phyloP scores from a whole-genome alignment of 352 stramenopile species.

The Pythium inflatum region DNA sequence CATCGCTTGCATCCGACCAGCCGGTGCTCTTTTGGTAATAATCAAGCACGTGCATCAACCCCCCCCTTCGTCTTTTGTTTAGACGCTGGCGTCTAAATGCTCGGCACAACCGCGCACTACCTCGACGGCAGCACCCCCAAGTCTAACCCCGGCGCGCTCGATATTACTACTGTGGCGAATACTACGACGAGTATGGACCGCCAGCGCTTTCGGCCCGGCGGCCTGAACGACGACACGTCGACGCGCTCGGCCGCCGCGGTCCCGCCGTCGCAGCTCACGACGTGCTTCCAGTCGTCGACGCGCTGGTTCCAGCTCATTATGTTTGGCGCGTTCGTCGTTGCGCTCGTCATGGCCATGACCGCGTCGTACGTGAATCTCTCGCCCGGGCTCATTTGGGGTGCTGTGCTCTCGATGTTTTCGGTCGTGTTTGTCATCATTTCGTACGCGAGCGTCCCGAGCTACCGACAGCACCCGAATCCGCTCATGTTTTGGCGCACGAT shows the following conservation, averaged over 20 bases:
- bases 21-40: conserved; percentile 11
- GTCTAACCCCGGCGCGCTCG: conserved; percentile 15
- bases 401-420: conserved; percentile 81
- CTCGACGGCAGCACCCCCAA: conserved; percentile 29
- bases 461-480: conserved; percentile 86
- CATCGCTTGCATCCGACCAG: conserved; percentile 7
- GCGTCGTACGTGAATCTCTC: conserved; percentile 78
- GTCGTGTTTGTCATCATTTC: conserved; percentile 87
- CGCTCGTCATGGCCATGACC: conserved; percentile 62
- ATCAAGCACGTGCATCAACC: not conserved
- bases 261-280: conserved; percentile 32
- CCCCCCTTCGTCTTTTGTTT: not conserved
- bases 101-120: conserved; percentile 13
- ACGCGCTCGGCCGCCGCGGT: not conserved
- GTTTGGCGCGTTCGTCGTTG: conserved; percentile 73
- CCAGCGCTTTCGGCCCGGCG: not conserved
- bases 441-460: conserved; percentile 78
- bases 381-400: conserved; percentile 83
- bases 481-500: conserved; percentile 90
- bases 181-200: not conserved
- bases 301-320: conserved; percentile 87
- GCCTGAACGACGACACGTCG: not conserved
- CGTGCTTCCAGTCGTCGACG: conserved; percentile 77
- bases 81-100: conserved; percentile 4
- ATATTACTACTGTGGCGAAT: conserved; percentile 1